Percentiles rank a stretch among this genome's conserved stretches.
These are phyloP conservation scores for Acer campestre DNA, from an alignment of 345 rosid species.

Conservation along the genomic window DNA sequence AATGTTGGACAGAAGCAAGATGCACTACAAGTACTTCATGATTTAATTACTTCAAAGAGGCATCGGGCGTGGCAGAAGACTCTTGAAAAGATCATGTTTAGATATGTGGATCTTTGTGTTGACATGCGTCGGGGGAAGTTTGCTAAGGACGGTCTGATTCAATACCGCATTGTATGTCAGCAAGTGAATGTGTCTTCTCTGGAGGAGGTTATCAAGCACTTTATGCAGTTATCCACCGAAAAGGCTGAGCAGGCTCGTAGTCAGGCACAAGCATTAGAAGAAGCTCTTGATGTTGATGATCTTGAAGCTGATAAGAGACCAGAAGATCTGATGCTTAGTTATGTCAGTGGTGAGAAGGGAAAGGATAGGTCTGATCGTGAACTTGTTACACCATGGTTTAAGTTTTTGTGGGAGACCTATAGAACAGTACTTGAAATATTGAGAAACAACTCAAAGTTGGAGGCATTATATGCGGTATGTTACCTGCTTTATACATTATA, in stretches of 20 bases:
- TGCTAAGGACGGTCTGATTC: conserved; percentile 97
- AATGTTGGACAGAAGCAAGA: conserved; percentile 99
- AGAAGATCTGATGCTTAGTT: conserved; percentile 95
- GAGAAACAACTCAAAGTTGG: conserved; percentile 95
- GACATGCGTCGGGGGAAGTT: conserved; percentile 88
- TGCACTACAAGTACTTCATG: conserved; percentile 91
- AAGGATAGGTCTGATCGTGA: conserved; percentile 99
- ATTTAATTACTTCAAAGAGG: conserved; percentile 86
- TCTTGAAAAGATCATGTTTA: conserved; percentile 89
- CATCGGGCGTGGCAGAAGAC: conserved; percentile 96
- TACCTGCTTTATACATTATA: not conserved
- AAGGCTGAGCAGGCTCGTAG: conserved; percentile 96
- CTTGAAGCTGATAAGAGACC: conserved; percentile 98
- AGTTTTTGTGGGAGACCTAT: conserved; percentile 99
- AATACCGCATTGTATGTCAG: conserved; percentile 92
- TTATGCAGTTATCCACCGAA: conserved; percentile 92
- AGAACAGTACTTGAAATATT: conserved; percentile 96
- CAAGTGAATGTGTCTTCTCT: conserved; percentile 93
- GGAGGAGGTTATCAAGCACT: conserved; percentile 99
- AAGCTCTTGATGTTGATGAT: conserved; percentile 99
- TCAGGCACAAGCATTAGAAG: conserved; percentile 92
- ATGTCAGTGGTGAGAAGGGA: conserved; percentile 98
- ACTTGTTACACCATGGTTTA: conserved; percentile 99
- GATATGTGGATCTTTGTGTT: conserved; percentile 95
- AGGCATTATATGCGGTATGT: conserved; percentile 95